These are phyloP conservation scores for Yamadazyma epiphylla DNA, from an alignment of 1,139 yeast species.

Conservation along the genomic window DNA sequence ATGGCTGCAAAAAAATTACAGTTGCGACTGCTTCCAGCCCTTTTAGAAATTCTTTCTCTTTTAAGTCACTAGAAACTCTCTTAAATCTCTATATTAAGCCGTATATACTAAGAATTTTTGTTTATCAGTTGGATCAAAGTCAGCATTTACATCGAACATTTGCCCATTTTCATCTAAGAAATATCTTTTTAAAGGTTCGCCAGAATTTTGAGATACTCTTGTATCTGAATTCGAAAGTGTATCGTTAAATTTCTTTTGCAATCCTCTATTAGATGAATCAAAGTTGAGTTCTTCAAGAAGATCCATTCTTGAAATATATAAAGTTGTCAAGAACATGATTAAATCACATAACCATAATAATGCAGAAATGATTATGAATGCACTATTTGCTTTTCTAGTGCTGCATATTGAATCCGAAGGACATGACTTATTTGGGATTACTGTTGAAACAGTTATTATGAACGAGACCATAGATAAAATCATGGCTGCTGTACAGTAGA, in stretches of 20 bases:
- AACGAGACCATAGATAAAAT: slow-evolving; percentile 31
- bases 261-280: slow-evolving; percentile 26
- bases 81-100: slow-evolving; percentile 5
- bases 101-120: slow-evolving; percentile 36
- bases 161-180: slow-evolving; percentile 32
- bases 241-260: slow-evolving; percentile 12
- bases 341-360: slow-evolving; percentile 39
- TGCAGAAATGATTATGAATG: slow-evolving; percentile 36
- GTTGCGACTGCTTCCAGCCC: slow-evolving; percentile 13
- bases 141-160: slow-evolving; percentile 29
- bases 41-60: neutral
- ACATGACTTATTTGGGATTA: slow-evolving; percentile 23
- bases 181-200: slow-evolving; percentile 23
- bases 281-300: slow-evolving; percentile 34
- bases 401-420: slow-evolving; percentile 21
- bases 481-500: slow-evolving; percentile 36
- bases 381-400: slow-evolving; percentile 34
- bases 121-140: slow-evolving; percentile 22
- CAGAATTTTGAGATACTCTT: slow-evolving; percentile 8
- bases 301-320: slow-evolving; percentile 38
- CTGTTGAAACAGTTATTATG: slow-evolving; percentile 24
- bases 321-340: slow-evolving; percentile 38
- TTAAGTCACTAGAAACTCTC: neutral
- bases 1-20: slow-evolving; percentile 5
- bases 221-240: slow-evolving; percentile 9